phyloP scores from a whole-genome alignment of 805 yeast genomes.

The Wickerhamiella alocasiicola region DNA sequence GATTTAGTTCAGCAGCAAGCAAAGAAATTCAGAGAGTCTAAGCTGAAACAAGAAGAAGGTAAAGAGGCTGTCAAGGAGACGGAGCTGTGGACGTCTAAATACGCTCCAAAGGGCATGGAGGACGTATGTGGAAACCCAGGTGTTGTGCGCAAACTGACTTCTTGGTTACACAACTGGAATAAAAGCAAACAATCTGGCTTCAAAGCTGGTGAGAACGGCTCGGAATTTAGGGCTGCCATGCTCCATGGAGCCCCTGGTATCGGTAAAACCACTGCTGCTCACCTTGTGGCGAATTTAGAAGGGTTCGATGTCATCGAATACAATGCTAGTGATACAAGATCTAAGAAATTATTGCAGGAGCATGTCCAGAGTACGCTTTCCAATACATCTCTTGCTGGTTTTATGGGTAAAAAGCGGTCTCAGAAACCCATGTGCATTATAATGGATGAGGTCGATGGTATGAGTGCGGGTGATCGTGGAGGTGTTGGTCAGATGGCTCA shows the following conservation, averaged over 20 bases:
- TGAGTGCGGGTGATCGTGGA: slow-evolving; percentile 98
- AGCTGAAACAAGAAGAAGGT: not conserved
- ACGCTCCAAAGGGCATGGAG: slow-evolving; percentile 65
- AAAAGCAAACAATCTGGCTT: slow-evolving; percentile 42
- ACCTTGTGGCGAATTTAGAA: slow-evolving; percentile 62
- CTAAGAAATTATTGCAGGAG: slow-evolving; percentile 60
- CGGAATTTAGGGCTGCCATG: slow-evolving; percentile 65
- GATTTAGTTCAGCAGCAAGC: slow-evolving; percentile 34
- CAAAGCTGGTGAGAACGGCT: slow-evolving; percentile 44
- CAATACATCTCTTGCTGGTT: slow-evolving; percentile 77
- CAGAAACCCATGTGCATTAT: slow-evolving; percentile 58
- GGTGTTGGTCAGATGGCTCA: slow-evolving; percentile 92
- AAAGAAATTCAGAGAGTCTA: slow-evolving; percentile 11
- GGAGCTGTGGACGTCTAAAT: slow-evolving; percentile 82
- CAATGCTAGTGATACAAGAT: slow-evolving; percentile 82
- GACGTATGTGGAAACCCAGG: slow-evolving; percentile 91
- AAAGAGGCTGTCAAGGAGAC: not conserved
- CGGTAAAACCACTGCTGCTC: slow-evolving; percentile 88
- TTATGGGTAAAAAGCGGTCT: slow-evolving; percentile 38
- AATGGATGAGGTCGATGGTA: slow-evolving; percentile 99
- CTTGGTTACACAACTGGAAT: slow-evolving; percentile 75
- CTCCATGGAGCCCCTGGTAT: slow-evolving; percentile 91
- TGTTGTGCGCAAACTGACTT: slow-evolving; percentile 47
- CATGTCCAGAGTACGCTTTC: slow-evolving; percentile 58
- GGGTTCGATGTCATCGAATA: slow-evolving; percentile 76